Percentiles rank a stretch among this genome's conserved stretches.
Evolutionary conservation across 116 monocot genomes (phyloP).

Genomic region (Papilionanthe hybrid): DNA sequence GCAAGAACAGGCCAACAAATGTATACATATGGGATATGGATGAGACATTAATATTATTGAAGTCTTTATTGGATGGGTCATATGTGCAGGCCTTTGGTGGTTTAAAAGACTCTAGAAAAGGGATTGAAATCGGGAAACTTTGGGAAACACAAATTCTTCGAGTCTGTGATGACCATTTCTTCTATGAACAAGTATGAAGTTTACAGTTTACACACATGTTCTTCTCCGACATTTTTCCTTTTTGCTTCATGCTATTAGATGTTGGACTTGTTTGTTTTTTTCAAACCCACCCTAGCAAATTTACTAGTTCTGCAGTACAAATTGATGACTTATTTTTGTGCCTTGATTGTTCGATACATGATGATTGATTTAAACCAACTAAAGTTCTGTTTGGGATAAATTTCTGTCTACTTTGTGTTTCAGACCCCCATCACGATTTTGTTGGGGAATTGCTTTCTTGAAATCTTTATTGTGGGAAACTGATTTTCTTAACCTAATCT

Average conservation of each 20-base stretch:
- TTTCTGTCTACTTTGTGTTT: too few relatives aligned
- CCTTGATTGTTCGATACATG: neutral
- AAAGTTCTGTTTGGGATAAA: too few relatives aligned
- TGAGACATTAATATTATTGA: constrained; percentile 88
- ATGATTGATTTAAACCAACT: neutral
- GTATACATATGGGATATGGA: constrained; percentile 99
- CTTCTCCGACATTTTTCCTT: neutral
- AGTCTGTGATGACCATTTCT: constrained; percentile 81
- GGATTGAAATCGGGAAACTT: constrained; percentile 65
- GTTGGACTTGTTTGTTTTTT: neutral
- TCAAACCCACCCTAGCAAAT: neutral
- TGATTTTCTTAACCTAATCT: too few relatives aligned
- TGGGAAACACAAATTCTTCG: constrained; percentile 89
- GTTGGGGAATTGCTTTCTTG: too few relatives aligned
- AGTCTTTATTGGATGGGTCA: constrained; percentile 84
- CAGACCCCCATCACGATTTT: too few relatives aligned
- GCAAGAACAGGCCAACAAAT: constrained; percentile 17
- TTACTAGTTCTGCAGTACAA: neutral
- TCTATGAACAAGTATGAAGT: constrained; percentile 73
- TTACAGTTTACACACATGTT: neutral
- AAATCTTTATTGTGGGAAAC: too few relatives aligned
- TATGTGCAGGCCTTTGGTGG: constrained; percentile 62
- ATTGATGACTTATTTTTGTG: neutral
- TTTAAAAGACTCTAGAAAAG: constrained; percentile 59
- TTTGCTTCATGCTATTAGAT: neutral